These are phyloP conservation scores for Rhizopogon salebrosus DNA, from an alignment of 768 basidiomycete genomes.

Conservation along the genomic window DNA sequence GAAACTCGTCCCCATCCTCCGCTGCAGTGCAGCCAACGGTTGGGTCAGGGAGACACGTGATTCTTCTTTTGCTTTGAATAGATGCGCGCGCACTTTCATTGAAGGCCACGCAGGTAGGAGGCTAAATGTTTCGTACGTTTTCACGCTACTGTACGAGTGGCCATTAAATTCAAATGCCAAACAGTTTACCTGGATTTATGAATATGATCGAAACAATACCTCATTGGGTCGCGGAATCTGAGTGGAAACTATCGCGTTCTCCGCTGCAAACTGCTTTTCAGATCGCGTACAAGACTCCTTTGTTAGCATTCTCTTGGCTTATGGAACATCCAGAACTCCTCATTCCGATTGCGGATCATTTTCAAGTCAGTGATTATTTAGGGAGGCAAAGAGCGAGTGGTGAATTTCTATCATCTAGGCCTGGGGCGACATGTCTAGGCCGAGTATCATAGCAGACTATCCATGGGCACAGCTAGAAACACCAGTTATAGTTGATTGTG, in stretches of 20 bases:
- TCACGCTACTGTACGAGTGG: neutral
- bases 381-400: neutral
- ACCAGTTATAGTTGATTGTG: constrained; percentile 36
- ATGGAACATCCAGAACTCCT: neutral
- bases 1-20: constrained; percentile 12
- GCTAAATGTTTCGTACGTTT: constrained; percentile 7
- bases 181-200: constrained; percentile 12
- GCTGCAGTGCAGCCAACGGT: constrained; percentile 11
- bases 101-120: constrained; percentile 11
- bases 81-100: constrained; percentile 11
- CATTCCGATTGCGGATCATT: neutral
- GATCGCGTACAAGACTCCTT: constrained; percentile 31
- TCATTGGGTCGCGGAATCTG: constrained; percentile 8
- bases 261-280: constrained; percentile 30
- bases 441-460: constrained; percentile 35
- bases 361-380: neutral
- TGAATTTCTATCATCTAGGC: neutral
- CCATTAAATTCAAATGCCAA: neutral
- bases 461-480: constrained; percentile 29
- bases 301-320: constrained; percentile 26
- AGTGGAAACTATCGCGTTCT: constrained; percentile 12
- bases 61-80: constrained; percentile 14
- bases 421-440: constrained; percentile 14
- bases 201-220: constrained; percentile 6
- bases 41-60: constrained; percentile 17